Base-by-base conservation (phyloP, 768 basidiomycete genomes). In the Lepiota venenata region DNA sequence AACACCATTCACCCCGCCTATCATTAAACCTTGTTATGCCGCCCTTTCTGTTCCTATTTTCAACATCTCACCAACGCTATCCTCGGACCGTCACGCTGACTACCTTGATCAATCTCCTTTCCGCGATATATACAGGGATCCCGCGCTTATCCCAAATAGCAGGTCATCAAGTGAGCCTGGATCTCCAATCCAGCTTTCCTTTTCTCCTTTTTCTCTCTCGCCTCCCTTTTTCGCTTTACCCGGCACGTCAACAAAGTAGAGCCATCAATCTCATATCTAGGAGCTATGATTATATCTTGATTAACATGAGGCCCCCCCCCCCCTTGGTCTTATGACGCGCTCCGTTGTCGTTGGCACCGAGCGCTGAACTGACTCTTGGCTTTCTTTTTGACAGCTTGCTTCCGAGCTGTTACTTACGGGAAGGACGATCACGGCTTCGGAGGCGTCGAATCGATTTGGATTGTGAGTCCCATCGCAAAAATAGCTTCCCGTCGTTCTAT, bases 331-430 rank as follows among this genome's bases (percentile, higher is more conserved):
- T 6, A 52, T 54, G 53, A 55, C 52, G 44, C 18, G 41, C 37
- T 48, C 18, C 39, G 32, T 35, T 25, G n/a, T 20, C 36, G n/a
- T 43, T 43, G 27, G 25, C 37, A 47, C 21, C 39, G 46, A 32
- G 37, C 38, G 27, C 27, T 47, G 27, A 42, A 37, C 20, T 43
- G 49, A 54, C 43, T 22, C 22, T 44, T 47, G 38, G 16, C 42
- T 46, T 11, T 37, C 35, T 22, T 35, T 47, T 40, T 46, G 48
- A 55, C 50, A 91, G 87, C 72, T 85, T 39, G 88, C 88, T 36
- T 78, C 90, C 25, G 85, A 93, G 66, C 73, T 92, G 76, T 77
- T 93, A 11, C 74, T 93, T 44, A 75, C 84, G 35, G 92, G 92
- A 42, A 80, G 77, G 52, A 73, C 78, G n/a, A 71, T 93, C 61